A percentile compares a stretch with the other conserved stretches of the same genome.
These are phyloP conservation scores for Blastobotrys mokoenaii DNA, from an alignment of 805 yeast genomes.

Conservation along the genomic window DNA sequence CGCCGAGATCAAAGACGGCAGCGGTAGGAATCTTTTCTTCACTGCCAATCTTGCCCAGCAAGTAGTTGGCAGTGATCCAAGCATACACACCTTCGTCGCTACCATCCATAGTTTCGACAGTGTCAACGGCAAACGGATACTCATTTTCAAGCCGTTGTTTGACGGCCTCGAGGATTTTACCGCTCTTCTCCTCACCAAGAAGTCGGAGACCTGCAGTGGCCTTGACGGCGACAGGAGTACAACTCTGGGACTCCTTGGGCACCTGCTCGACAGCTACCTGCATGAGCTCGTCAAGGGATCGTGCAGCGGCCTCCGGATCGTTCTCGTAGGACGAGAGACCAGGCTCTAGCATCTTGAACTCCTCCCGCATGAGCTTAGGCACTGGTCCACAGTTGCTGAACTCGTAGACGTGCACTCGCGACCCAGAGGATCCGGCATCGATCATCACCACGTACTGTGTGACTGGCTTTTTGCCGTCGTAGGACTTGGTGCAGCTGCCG, in stretches of 20 bases:
- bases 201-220: constrained; percentile 96
- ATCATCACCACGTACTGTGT: constrained; percentile 80
- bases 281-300: constrained; percentile 77
- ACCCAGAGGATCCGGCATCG: constrained; percentile 97
- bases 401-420: constrained; percentile 88
- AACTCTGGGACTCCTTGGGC: constrained; percentile 61
- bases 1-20: constrained; percentile 96
- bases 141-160: constrained; percentile 63
- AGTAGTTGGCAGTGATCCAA: constrained; percentile 93
- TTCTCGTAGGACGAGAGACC: constrained; percentile 82
- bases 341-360: constrained; percentile 82
- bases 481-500: constrained; percentile 26
- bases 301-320: constrained; percentile 79
- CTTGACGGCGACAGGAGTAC: constrained; percentile 93
- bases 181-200: constrained; percentile 68
- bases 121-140: constrained; percentile 90
- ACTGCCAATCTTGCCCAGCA: constrained; percentile 89
- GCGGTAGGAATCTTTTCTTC: constrained; percentile 72
- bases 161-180: constrained; percentile 67
- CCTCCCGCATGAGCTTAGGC: constrained; percentile 72
- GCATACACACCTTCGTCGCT: constrained; percentile 97
- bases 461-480: constrained; percentile 32
- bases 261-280: constrained; percentile 66
- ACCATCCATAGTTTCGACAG: constrained; percentile 91
- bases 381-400: constrained; percentile 82